Base-by-base conservation (phyloP, 2,329 filamentous ascomycete genomes). In the Fusarium sp. region DNA sequence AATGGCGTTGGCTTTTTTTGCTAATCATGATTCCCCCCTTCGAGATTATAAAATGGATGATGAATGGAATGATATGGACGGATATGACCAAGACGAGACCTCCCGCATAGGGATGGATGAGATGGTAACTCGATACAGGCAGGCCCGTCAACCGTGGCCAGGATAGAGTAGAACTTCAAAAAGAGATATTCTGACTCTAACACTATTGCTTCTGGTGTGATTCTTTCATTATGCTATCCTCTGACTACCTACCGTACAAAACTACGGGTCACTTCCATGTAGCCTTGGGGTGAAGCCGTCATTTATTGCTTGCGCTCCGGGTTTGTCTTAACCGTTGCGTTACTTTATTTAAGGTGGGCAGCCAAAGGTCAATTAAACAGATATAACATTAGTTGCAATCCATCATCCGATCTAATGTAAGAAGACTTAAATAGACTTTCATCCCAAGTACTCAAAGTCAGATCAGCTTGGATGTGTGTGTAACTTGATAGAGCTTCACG, bases 71-170 rank as follows among this genome's bases (percentile, higher is more conserved):
- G 69, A 72, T 66, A 42, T 42, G 69, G 60, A 66, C 45, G 55
- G 55, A 65, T 47, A 70, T 59, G 70, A 63, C 69, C 60, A 70
- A 64, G 65, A 68, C 57, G 61, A 69, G 65, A 57, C 58, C 54
- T 70, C 61, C 69, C 66, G 63, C 66, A 70, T 31, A 70, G 66
- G 68, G 73, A 75, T 72, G 61, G 68, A 76, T 60, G 57, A 73
- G 68, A 72, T 69, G 55, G 64, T 65, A 63, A 59, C 74, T 76
- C 59, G 70, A 64, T 65, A 58, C 64, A 70, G 68, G 64, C 24
- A 67, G 78, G 79, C 82, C 82, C 83, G 82, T 85, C 83, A 85
- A 85, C 83, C 83, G 83, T 77, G 83, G 82, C 79, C 79, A 66
- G 75, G 75, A 75, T 73, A 78, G 74, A 77, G 76, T 77, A 71